Evolutionary conservation across 345 rosid species (phyloP), one percentile per base, ranked within the genome.

Genomic region (Acer yangbiense): DNA sequence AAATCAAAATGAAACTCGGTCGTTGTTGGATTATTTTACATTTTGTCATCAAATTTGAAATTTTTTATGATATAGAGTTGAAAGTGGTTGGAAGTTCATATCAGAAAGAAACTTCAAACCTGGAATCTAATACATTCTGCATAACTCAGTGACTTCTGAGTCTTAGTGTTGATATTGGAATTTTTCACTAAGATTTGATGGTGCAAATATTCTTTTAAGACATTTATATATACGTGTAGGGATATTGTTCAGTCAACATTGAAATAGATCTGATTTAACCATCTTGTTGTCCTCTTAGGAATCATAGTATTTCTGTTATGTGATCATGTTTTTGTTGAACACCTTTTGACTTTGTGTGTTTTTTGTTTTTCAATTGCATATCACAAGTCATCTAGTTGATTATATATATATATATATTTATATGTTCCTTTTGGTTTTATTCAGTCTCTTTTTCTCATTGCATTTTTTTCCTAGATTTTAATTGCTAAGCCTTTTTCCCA

Each of bases 401-500:
- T 10, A 65, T 78, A 17, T 25, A n/a, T 27, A 18, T 14, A 20
- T 27, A 41, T 29, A 66, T 18, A 44, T 43, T 25, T 16, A 60
- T n/a, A 60, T 54, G n/a, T 6, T 54, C 23, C 41, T 65, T 29
- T 61, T 61, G 46, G 39, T 60, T n/a, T 21, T 20, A 23, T 65
- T n/a, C 12, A 21, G n/a, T 21, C 64, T 65, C 17, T 60, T 80
- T 32, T 57, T 72, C 2, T 64, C 60, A 3, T 78, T 70, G 58
- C 69, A 13, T 77, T 74, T 25, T 72, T 76, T 58, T 66, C 79
- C 52, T 63, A 61, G 76, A 10, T 57, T 79, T 48, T 81, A 25
- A 72, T 52, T 69, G 39, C 77, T 43, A 8, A 50, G 50, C 65
- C 21, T 57, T 67, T 74, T 79, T 18, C 27, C 23, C 77, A 96